A percentile compares a stretch with the other conserved stretches of the same genome.
Conservation (phyloP, 345 rosid genomes). For the Garcia nutans region DNA sequence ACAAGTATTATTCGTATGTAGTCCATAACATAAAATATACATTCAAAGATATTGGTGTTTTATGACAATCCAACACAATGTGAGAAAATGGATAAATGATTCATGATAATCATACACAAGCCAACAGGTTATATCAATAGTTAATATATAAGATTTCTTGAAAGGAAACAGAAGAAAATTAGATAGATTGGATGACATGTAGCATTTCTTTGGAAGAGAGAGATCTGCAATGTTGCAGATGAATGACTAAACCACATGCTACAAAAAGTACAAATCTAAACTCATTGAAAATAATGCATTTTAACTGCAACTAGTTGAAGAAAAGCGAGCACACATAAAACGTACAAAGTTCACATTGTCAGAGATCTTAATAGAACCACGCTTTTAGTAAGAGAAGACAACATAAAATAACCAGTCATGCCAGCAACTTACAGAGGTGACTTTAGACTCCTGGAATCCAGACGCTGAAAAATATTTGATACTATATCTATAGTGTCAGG, state of each 20-base stretch:
- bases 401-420: not conserved
- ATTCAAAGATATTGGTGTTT: not conserved
- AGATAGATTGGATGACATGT: not conserved
- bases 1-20: not conserved
- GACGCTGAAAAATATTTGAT: constrained; percentile 46
- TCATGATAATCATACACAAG: not conserved
- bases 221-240: not conserved
- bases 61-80: not conserved
- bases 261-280: not conserved
- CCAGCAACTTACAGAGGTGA: constrained; percentile 60
- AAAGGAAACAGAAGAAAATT: not conserved
- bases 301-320: not conserved
- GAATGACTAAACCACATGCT: constrained; percentile 2
- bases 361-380: not conserved
- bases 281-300: not conserved
- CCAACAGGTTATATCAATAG: not conserved
- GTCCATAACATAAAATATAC: no score
- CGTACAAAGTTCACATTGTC: not conserved
- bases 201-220: not conserved
- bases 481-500: constrained; percentile 43
- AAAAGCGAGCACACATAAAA: not conserved
- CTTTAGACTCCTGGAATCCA: constrained; percentile 58
- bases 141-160: not conserved
- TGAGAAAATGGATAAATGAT: not conserved
- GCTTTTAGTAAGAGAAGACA: not conserved